phyloP scores from a whole-genome alignment of 352 stramenopile species.

The Phytophthora pinifolia region DNA sequence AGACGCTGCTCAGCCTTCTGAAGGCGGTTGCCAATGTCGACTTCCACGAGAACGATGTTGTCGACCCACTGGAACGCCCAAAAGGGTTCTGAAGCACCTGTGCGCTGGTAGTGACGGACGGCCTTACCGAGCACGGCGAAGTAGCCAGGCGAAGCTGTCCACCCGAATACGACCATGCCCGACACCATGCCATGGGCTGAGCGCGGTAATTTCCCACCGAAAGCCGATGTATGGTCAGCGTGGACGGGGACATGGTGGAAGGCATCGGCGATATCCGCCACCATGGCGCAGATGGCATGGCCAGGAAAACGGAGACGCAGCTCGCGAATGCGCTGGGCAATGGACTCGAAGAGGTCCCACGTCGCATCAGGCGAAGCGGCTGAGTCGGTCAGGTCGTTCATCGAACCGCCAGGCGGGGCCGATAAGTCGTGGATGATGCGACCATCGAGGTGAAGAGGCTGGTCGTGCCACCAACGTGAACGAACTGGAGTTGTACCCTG shows the following conservation, averaged over 20 bases:
- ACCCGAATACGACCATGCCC: conserved; percentile 2
- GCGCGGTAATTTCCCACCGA: not conserved
- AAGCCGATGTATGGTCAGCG: too few relatives aligned
- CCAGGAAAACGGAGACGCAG: not conserved
- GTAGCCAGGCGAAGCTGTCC: conserved; percentile 5
- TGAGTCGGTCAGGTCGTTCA: conserved; percentile 3
- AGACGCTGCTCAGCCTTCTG: not conserved
- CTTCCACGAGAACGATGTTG: conserved; percentile 1
- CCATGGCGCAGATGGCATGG: not conserved
- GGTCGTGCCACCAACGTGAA: conserved; percentile 4
- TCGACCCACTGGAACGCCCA: too few relatives aligned
- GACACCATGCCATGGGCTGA: not conserved
- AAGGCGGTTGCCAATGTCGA: conserved; percentile 2
- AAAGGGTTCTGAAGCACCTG: too few relatives aligned
- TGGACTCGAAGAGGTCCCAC: not conserved
- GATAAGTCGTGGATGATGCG: conserved; percentile 5
- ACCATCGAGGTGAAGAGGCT: not conserved
- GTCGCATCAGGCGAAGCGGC: not conserved
- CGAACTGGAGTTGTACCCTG: conserved; percentile 3
- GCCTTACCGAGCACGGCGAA: conserved; percentile 6
- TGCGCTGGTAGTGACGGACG: not conserved
- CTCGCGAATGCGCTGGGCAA: not conserved
- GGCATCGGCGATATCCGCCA: conserved; percentile 7
- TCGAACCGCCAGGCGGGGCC: not conserved
- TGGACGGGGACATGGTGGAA: conserved; percentile 3